Evolutionary conservation across 805 yeast species (phyloP).

Genomic region (Yamadazyma endophytica): DNA sequence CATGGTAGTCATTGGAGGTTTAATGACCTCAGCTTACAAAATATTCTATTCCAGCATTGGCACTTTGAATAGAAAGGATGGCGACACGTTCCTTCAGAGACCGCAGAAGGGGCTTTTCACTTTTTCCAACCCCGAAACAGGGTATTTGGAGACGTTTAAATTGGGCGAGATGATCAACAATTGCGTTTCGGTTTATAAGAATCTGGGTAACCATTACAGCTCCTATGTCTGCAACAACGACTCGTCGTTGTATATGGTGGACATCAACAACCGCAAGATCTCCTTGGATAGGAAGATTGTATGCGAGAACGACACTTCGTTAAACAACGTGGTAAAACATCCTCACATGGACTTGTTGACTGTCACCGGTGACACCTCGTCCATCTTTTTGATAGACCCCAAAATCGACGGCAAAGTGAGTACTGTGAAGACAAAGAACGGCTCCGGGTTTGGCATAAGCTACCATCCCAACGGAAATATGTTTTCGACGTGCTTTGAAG

Average conservation of each 20-base stretch:
- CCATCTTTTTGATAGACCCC: slow-evolving; percentile 55
- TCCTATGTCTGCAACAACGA: slow-evolving; percentile 85
- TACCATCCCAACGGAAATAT: slow-evolving; percentile 71
- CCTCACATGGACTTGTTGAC: slow-evolving; percentile 37
- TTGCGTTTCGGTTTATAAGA: slow-evolving; percentile 55
- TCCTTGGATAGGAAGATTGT: slow-evolving; percentile 40
- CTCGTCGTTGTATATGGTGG: slow-evolving; percentile 60
- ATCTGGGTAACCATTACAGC: slow-evolving; percentile 33
- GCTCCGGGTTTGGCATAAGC: slow-evolving; percentile 78
- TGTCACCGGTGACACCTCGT: slow-evolving; percentile 75
- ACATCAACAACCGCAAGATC: slow-evolving; percentile 46
- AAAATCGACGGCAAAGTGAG: slow-evolving; percentile 19
- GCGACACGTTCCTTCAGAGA: slow-evolving; percentile 7
- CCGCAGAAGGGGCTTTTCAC: slow-evolving; percentile 61
- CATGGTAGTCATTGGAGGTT: slow-evolving; percentile 45
- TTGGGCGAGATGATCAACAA: slow-evolving; percentile 84
- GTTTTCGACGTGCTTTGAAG: slow-evolving; percentile 81
- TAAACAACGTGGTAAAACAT: slow-evolving; percentile 70
- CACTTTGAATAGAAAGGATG: slow-evolving; percentile 20
- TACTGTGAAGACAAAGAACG: slow-evolving; percentile 56
- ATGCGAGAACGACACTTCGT: slow-evolving; percentile 54
- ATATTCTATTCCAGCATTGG: slow-evolving; percentile 20
- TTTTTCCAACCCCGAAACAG: slow-evolving; percentile 48
- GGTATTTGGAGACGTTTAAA: slow-evolving; percentile 45
- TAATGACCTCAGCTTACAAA: slow-evolving; percentile 36